Evolutionary conservation across 257 asterid species (phyloP).

Genomic region (Plantago major): DNA sequence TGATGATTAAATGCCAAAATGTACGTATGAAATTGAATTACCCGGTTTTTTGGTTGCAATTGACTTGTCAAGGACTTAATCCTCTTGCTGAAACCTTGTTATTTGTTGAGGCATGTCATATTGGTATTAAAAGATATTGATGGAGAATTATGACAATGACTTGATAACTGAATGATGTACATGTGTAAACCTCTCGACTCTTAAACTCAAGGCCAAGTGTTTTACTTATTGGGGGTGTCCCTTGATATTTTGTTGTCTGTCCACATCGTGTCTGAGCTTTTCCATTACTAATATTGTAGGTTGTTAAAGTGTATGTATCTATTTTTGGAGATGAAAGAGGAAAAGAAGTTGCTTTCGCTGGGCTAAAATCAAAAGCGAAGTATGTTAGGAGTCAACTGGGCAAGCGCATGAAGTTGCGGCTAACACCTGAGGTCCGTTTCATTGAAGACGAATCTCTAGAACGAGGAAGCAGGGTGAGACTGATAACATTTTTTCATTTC

Average conservation of each 20-base stretch:
- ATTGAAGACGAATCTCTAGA: constrained; percentile 90
- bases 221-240: too few relatives aligned
- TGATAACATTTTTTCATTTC: constrained; percentile 3
- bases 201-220: too few relatives aligned
- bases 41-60: neutral
- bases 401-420: constrained; percentile 89
- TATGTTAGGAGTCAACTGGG: constrained; percentile 90
- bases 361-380: constrained; percentile 81
- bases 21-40: too few relatives aligned
- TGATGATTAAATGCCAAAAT: too few relatives aligned
- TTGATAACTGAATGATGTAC: too few relatives aligned
- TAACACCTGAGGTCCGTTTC: constrained; percentile 94
- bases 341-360: constrained; percentile 90
- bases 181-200: too few relatives aligned
- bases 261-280: constrained; percentile 12
- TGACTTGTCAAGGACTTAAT: neutral
- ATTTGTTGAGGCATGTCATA: neutral
- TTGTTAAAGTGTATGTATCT: constrained; percentile 93
- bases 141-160: neutral
- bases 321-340: constrained; percentile 99
- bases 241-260: neutral
- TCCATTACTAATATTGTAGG: constrained; percentile 37
- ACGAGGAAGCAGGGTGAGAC: constrained; percentile 97
- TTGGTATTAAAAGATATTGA: neutral
- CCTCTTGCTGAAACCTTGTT: neutral